Evolutionary conservation across 305 asterid genomes (phyloP), one percentile per base, ranked within the genome.

Genomic region (Solanum hybrid): DNA sequence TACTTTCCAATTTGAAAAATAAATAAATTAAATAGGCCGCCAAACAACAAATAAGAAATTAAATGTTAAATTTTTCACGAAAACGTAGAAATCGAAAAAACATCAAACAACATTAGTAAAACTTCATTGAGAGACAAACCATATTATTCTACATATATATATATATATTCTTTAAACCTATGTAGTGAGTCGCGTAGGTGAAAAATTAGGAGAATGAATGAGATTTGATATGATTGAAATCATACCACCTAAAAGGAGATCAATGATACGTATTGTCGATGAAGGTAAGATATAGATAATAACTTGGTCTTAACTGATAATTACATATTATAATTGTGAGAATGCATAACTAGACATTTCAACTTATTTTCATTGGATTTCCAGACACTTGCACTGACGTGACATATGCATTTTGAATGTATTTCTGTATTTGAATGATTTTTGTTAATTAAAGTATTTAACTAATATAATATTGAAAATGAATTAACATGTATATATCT

Each of bases 321-420:
- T 61, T 18, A 20, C 8, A 61, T 61, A 61, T 20, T 61, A 3
- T 61, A 20, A 61, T 8, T 61, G 1, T 22, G 3, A 64, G 12
- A 64, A 64, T 64, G 28, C 13, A 64, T 0, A 64, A 0, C 0
- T 4, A 22, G 3, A n/a, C 1, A 64, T 64, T 22, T 22, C 1
- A 64, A 64, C 0, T 64, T 22, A 1, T 64, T 22, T 22, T 1
- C 1, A n/a, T 9, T 22, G 3, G 0, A 3, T 64, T 4, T 22
- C 0, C 5, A 2, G 28, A 64, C 1, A 64, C 11, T 4, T 8
- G 13, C 13, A 2, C 13, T 22, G 28, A 64, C 5, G 26, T 4
- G 5, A 8, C 31, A 10, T 1, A 67, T n/a, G 2, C 13, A 67
- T 67, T n/a, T 67, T 67, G 29, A n/a, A 67, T 57, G 24, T 57